phyloP scores from a whole-genome alignment of 2,329 filamentous ascomycete genomes.

The Colletotrichum gloeosporioides region DNA sequence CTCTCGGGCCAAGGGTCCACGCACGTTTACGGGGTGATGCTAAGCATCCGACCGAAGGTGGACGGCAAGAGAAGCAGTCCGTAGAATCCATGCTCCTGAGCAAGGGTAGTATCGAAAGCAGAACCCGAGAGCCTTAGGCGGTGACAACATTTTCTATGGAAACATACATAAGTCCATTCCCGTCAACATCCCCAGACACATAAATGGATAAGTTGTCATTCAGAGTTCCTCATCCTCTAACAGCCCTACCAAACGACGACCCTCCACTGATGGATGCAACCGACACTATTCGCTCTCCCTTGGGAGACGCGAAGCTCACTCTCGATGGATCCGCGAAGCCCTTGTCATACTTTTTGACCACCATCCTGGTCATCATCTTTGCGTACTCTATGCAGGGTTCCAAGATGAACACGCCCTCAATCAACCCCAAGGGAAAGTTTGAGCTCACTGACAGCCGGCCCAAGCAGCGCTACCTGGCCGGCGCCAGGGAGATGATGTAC shows the following conservation, averaged over 20 bases:
- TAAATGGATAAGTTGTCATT: neutral
- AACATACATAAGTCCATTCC: neutral
- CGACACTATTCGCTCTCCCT: neutral
- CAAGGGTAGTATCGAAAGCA: neutral
- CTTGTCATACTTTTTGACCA: constrained; percentile 2
- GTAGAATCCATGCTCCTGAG: neutral
- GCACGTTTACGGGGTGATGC: neutral
- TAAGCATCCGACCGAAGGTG: neutral
- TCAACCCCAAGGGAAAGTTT: neutral
- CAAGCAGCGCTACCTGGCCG: neutral
- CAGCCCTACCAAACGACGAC: too few species aligned
- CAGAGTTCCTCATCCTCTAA: neutral
- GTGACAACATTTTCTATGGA: neutral
- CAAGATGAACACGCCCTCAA: neutral
- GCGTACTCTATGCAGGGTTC: neutral
- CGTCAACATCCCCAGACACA: neutral
- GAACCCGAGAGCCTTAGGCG: neutral
- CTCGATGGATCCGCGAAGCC: constrained; percentile 1
- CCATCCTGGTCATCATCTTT: neutral
- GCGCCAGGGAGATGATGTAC: neutral
- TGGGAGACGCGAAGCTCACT: neutral
- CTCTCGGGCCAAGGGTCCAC: neutral
- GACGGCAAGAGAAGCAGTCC: neutral
- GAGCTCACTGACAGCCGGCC: constrained; percentile 1
- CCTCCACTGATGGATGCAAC: neutral